Conservation (phyloP, 2,329 filamentous ascomycete genomes). For the Zasmidium citrigriseum region DNA sequence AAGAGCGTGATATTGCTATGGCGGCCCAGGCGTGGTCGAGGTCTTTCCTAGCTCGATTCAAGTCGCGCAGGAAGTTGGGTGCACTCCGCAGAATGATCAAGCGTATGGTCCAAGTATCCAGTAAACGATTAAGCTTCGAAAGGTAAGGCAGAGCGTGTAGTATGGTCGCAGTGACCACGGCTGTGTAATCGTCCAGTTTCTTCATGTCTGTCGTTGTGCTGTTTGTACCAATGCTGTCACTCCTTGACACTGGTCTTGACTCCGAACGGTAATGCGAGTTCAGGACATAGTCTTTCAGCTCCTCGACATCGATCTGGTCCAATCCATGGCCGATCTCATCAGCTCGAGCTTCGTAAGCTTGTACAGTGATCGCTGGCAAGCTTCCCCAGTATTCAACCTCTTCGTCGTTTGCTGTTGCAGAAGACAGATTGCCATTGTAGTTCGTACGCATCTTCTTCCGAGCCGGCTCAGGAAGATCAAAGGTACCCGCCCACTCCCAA, state of each 20-base stretch:
- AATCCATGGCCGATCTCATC: constrained; percentile 71
- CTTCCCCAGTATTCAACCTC: constrained; percentile 66
- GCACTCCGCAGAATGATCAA: constrained; percentile 73
- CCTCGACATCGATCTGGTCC: constrained; percentile 73
- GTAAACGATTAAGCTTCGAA: constrained; percentile 69
- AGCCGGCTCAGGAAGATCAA: constrained; percentile 41
- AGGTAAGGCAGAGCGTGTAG: constrained; percentile 84
- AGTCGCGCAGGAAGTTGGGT: constrained; percentile 65
- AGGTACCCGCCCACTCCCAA: constrained; percentile 60
- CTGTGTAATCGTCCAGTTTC: constrained; percentile 81
- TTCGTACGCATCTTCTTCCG: constrained; percentile 29
- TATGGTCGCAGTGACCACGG: constrained; percentile 86
- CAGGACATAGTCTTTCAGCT: constrained; percentile 85
- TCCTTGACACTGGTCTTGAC: constrained; percentile 47
- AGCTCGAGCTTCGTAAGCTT: constrained; percentile 69
- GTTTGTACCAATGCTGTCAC: constrained; percentile 24
- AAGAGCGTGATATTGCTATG: constrained; percentile 43
- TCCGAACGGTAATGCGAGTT: constrained; percentile 68
- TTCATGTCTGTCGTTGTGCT: constrained; percentile 23
- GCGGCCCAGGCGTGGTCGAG: constrained; percentile 68
- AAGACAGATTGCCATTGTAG: neutral
- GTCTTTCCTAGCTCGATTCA: constrained; percentile 65
- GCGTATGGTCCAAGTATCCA: constrained; percentile 77
- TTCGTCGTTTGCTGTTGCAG: constrained; percentile 7
- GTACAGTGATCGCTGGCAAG: constrained; percentile 64